Base-by-base conservation (phyloP, 2,329 filamentous ascomycete species). In the Bimuria novae-zelandiae region DNA sequence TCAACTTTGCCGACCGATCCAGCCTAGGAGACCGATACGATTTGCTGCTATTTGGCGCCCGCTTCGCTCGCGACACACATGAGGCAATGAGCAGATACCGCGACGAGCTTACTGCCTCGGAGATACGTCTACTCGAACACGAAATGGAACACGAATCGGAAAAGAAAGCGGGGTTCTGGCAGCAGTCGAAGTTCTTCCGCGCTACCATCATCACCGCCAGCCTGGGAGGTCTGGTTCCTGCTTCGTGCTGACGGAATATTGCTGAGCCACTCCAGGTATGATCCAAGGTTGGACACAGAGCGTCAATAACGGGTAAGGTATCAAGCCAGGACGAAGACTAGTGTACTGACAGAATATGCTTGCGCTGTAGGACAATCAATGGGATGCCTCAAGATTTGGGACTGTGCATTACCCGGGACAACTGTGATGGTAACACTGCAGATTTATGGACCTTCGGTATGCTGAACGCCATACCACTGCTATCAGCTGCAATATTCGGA, bases 251-350 rank as follows among this genome's bases (percentile, higher is more conserved):
- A 6, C 30, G 12, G 30, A 14, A 12, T 33, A 6, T 5, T 22
- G 17, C 36, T 39, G 36, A 39, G 17, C 12, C 19, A 4, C 10
- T 22, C 17, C 43, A 12, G 61, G 55, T 3, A 59, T 62, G 55
- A 59, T 64, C 14, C 61, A 64, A 29, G 61, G 61, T 2, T 64
- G 61, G 61, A 63, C 60, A 3, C 60, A 63, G 43, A 59, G 55
- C 21, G 48, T 44, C 17, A 44, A 30, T 12, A 44, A 30, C 17
- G 41, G 17, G 29, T 29, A 44, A 17, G 25, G 2, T n/a, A 14
- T 19, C 8, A 4, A 39, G 8, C 17, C 5, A 22, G 5, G 8
- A 3, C n/a, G 7, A 4, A 22, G 36, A 22, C 21, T 19, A 8
- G 7, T 22, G 8, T 22, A 6, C 10, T 22, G 7, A 39, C 2